phyloP scores from a whole-genome alignment of 2,329 filamentous ascomycete genomes.

The Fusarium chaquense region DNA sequence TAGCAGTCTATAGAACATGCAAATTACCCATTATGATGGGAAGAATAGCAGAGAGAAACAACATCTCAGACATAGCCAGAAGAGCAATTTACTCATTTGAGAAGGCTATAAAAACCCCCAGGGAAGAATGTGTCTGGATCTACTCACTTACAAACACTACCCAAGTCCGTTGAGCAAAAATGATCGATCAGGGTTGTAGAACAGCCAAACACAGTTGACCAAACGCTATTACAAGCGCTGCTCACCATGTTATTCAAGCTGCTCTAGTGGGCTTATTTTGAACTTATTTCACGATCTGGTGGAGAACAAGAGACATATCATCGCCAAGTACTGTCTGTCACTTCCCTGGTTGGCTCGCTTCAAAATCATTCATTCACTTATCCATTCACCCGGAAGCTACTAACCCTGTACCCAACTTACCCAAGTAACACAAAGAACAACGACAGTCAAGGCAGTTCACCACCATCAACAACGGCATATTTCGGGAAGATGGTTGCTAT shows the following conservation, averaged over 20 bases:
- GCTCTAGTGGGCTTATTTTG: neutral
- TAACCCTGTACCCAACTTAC: neutral
- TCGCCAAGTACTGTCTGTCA: neutral
- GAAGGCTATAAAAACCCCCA: neutral
- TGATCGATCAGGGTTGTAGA: neutral
- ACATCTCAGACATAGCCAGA: neutral
- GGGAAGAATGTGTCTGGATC: neutral
- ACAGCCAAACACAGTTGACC: neutral
- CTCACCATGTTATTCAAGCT: neutral
- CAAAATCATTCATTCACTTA: conserved; percentile 6
- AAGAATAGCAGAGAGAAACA: neutral
- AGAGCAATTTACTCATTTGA: no score
- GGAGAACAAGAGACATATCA: neutral
- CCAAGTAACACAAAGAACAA: neutral
- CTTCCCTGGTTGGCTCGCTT: conserved; percentile 31
- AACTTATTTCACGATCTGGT: conserved; percentile 15
- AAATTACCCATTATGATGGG: neutral
- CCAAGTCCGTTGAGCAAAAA: neutral
- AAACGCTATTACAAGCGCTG: neutral
- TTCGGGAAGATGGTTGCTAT: neutral
- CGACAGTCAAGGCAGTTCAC: neutral
- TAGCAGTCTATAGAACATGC: neutral
- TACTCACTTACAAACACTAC: conserved; percentile 8
- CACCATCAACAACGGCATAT: neutral
- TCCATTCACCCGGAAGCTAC: conserved; percentile 35